Evolutionary conservation across 768 basidiomycete genomes (phyloP).

Genomic region (Mycena galopus): DNA sequence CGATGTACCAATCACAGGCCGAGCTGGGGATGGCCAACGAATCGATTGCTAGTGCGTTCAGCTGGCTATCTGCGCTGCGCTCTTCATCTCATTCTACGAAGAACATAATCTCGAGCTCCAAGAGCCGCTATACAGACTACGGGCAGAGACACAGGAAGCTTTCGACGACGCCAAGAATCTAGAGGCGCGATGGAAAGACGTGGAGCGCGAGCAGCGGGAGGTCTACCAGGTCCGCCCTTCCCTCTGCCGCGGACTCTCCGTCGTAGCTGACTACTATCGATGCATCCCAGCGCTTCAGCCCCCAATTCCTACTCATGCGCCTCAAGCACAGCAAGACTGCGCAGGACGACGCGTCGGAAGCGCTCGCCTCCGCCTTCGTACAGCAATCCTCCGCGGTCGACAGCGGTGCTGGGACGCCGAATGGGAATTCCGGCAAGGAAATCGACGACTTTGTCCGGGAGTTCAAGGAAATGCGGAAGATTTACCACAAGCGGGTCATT

Average conservation of each 20-base stretch:
- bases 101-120: constrained; percentile 84
- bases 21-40: constrained; percentile 89
- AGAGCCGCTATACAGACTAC: constrained; percentile 78
- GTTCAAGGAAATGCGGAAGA: constrained; percentile 88
- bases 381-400: constrained; percentile 55
- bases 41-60: constrained; percentile 81
- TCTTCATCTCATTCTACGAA: background rate
- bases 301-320: constrained; percentile 90
- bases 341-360: constrained; percentile 92
- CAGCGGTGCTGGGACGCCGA: constrained; percentile 50
- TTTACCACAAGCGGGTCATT: constrained; percentile 93
- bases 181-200: constrained; percentile 86
- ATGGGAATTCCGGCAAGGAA: constrained; percentile 57
- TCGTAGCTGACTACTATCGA: background rate
- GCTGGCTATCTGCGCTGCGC: constrained; percentile 5
- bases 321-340: constrained; percentile 89
- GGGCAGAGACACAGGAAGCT: constrained; percentile 86
- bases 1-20: constrained; percentile 80
- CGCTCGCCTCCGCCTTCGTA: constrained; percentile 86
- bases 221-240: constrained; percentile 81
- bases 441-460: constrained; percentile 90
- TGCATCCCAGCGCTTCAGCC: constrained; percentile 77
- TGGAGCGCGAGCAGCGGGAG: constrained; percentile 90
- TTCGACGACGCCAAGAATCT: constrained; percentile 89
- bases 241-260: background rate